Base-by-base conservation (phyloP, 139 green algal genomes). In the Marvania coccoides region DNA sequence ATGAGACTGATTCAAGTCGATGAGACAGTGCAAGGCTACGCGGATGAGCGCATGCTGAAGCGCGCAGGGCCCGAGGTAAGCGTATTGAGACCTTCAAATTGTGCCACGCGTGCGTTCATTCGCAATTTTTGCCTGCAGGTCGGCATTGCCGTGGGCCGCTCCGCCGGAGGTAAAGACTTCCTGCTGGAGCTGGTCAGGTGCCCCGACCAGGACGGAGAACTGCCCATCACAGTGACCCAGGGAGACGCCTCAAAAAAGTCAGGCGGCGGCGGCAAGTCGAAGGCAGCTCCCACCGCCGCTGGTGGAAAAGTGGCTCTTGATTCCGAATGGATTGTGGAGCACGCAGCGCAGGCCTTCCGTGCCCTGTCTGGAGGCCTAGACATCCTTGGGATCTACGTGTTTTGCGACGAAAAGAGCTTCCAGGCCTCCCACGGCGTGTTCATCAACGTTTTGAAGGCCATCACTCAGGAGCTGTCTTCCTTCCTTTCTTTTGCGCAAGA, bases 301-400 rank as follows among this genome's bases (percentile, higher is more conserved):
- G 26, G 31, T 29, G 28, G 30, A 2, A 39, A 19, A 8, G 39
- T 88, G 47, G 26, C 31, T 1, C 51, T 89, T 30, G 76, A 88
- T 24, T 19, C 39, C 1, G 77, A 85, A 0, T 83, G 77, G 69
- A 63, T 89, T 3, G 34, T 70, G 37, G 83, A 89, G 55, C 82
- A 90, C 36, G 81, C 76, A 0, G 34, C 53, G 6, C 80, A 88
- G 62, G 66, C 83, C 23, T 42, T 66, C 3, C 66, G 74, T 15
- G 77, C 85, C 62, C 76, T 90, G 19, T 78, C 82, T 2, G 83
- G 83, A 36, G 72, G 46, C 12, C 28, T 72, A 10, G 23, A 15
- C 12, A 67, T 87, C 0, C 58, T 87, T 24, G 80, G 80, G 12
- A 14, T 81, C 2, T 87, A 85, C 65, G 24, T 81, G 14, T 72